phyloP scores from a whole-genome alignment of 768 basidiomycete species.

The Mycena polygramma region DNA sequence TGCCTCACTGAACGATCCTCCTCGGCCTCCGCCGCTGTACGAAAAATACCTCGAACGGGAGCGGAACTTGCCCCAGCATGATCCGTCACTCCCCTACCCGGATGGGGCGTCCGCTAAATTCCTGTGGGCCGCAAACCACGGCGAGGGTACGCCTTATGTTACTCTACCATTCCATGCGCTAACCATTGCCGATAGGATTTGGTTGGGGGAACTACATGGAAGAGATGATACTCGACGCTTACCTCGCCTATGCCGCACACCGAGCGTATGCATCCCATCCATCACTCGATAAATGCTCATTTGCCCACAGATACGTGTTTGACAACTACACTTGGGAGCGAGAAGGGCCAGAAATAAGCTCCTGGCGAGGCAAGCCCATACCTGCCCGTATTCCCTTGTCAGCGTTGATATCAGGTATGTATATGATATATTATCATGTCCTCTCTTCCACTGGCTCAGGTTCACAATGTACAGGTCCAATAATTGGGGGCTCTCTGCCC shows the following conservation, averaged over 20 bases:
- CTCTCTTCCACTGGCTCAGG: not conserved
- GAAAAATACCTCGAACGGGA: slow-evolving; percentile 59
- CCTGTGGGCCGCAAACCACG: slow-evolving; percentile 65
- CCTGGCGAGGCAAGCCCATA: slow-evolving; percentile 63
- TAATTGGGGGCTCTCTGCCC: slow-evolving; percentile 35
- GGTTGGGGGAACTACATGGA: slow-evolving; percentile 78
- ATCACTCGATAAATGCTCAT: not conserved
- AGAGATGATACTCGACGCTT: slow-evolving; percentile 65
- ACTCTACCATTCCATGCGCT: slow-evolving; percentile 46
- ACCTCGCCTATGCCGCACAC: slow-evolving; percentile 60
- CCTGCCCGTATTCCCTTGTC: slow-evolving; percentile 69
- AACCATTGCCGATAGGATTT: slow-evolving; percentile 47
- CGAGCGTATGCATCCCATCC: slow-evolving; percentile 52
- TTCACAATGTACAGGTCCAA: slow-evolving; percentile 39
- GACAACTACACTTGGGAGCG: slow-evolving; percentile 70
- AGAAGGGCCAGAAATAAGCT: slow-evolving; percentile 56
- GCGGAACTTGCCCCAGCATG: slow-evolving; percentile 60
- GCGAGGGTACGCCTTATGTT: slow-evolving; percentile 52
- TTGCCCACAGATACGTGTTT: slow-evolving; percentile 62
- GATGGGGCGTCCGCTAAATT: slow-evolving; percentile 58
- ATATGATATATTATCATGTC: not conserved
- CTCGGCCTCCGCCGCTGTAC: slow-evolving; percentile 58
- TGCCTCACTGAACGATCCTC: not conserved
- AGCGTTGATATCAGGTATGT: slow-evolving; percentile 63
- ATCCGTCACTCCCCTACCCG: slow-evolving; percentile 52